Evolutionary conservation across 495 filamentous ascomycete species (phyloP).

Genomic region (Talaromyces thailandensis): DNA sequence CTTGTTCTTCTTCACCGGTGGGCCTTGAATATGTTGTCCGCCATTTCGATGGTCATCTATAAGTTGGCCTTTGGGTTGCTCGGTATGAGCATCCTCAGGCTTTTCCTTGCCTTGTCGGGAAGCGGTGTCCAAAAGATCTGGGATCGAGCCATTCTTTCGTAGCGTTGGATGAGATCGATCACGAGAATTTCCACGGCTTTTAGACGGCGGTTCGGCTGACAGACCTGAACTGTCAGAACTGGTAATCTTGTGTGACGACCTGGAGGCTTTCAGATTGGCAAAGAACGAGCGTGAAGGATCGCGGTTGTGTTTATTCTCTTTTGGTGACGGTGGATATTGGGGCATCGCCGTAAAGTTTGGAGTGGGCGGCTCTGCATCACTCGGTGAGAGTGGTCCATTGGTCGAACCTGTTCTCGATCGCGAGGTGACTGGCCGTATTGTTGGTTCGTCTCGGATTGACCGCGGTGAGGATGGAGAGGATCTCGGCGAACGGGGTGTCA

Average conservation of each 20-base stretch:
- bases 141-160: conserved; percentile 25
- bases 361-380: conserved; percentile 24
- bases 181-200: conserved; percentile 35
- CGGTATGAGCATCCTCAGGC: neutral
- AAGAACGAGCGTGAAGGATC: conserved; percentile 50
- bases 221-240: conserved; percentile 32
- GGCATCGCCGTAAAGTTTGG: conserved; percentile 46
- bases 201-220: conserved; percentile 26
- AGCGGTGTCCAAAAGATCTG: conserved; percentile 25
- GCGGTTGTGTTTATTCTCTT: conserved; percentile 38
- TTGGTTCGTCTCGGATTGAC: conserved; percentile 26
- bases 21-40: conserved; percentile 16
- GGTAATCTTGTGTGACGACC: conserved; percentile 37
- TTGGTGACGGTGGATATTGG: conserved; percentile 43
- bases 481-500: conserved; percentile 36
- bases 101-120: conserved; percentile 6
- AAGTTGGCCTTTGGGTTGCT: neutral
- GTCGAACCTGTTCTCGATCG: conserved; percentile 21
- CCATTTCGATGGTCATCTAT: conserved; percentile 6
- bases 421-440: conserved; percentile 36
- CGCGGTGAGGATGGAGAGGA: conserved; percentile 33
- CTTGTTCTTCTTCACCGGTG: conserved; percentile 33
- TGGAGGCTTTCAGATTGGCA: conserved; percentile 45
- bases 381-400: conserved; percentile 23
- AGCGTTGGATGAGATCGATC: conserved; percentile 17